Evolutionary conservation across 1,284 basidiomycete species (phyloP).

Genomic region (Wallemia mellicola): DNA sequence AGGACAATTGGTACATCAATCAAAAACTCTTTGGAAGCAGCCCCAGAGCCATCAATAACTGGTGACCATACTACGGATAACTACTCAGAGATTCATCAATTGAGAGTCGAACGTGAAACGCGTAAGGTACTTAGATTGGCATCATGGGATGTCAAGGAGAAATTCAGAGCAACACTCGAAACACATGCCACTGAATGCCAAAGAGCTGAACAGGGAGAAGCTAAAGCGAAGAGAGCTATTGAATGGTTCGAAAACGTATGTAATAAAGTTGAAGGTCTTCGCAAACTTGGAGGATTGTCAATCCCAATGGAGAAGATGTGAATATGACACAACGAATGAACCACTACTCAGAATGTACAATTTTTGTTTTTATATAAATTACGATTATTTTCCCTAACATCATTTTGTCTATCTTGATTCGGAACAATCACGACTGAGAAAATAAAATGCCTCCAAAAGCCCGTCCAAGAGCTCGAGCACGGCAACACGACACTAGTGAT

Average conservation of each 20-base stretch:
- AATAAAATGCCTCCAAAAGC: neutral
- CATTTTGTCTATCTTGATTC: neutral
- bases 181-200: constrained; percentile 43
- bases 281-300: neutral
- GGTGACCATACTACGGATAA: constrained; percentile 12
- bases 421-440: neutral
- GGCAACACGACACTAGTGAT: neutral
- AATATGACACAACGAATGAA: neutral
- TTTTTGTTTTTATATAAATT: neutral
- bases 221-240: constrained; percentile 35
- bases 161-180: constrained; percentile 53
- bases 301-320: neutral
- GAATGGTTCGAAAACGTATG: constrained; percentile 33
- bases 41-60: constrained; percentile 15
- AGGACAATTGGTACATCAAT: constrained; percentile 51
- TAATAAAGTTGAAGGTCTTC: neutral
- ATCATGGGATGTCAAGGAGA: constrained; percentile 67
- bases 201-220: constrained; percentile 41
- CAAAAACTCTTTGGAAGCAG: constrained; percentile 22
- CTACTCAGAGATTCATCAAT: constrained; percentile 39
- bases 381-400: neutral
- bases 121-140: constrained; percentile 76
- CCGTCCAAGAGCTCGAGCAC: neutral
- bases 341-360: neutral
- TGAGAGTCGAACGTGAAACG: constrained; percentile 51